Evolutionary conservation across 352 stramenopile species (phyloP).

Genomic region (Phytophthora brassicae): DNA sequence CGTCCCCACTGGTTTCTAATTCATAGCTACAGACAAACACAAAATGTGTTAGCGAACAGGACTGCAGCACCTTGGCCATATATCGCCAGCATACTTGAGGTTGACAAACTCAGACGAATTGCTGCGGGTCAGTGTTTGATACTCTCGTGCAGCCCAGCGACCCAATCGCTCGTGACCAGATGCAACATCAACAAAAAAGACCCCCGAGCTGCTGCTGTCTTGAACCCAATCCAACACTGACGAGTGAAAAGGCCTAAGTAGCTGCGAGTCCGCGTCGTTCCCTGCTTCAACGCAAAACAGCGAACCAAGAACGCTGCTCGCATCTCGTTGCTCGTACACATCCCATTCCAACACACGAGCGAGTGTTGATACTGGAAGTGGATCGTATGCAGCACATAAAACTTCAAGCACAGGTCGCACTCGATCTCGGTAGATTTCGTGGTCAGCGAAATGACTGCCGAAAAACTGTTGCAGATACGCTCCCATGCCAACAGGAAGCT

Average conservation of each 20-base stretch:
- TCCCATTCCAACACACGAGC: conserved; percentile 56
- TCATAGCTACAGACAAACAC: conserved; percentile 45
- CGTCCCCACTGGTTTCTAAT: conserved; percentile 41
- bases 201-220: conserved; percentile 45
- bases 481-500: conserved; percentile 62
- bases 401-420: conserved; percentile 73
- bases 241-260: conserved; percentile 69
- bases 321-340: conserved; percentile 62
- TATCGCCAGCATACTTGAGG: conserved; percentile 52
- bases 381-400: conserved; percentile 68
- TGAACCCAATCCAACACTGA: conserved; percentile 76
- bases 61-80: neutral
- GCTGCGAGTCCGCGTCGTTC: conserved; percentile 18
- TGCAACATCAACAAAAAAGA: conserved; percentile 53
- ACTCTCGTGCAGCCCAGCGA: conserved; percentile 58
- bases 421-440: conserved; percentile 47
- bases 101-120: conserved; percentile 66
- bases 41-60: conserved; percentile 3
- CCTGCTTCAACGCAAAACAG: conserved; percentile 59
- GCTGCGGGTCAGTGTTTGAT: conserved; percentile 43
- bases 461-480: conserved; percentile 77
- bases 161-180: conserved; percentile 66
- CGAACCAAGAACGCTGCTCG: conserved; percentile 49
- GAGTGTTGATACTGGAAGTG: conserved; percentile 45
- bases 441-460: conserved; percentile 57